phyloP scores from a whole-genome alignment of 805 yeast species.

The Sungouiozyma intestinalis region DNA sequence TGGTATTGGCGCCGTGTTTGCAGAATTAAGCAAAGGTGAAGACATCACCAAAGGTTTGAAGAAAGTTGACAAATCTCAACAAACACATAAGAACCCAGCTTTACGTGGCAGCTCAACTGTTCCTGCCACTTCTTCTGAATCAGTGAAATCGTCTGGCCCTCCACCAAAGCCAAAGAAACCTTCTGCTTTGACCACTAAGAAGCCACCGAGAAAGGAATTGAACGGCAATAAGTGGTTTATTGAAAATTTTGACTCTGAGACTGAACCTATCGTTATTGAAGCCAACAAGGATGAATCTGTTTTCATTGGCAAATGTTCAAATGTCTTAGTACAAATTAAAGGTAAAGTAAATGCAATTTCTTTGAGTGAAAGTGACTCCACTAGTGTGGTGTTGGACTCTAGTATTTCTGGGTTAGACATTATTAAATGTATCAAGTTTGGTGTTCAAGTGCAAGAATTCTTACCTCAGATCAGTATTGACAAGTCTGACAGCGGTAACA shows the following conservation, averaged over 20 bases:
- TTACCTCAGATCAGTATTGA: constrained; percentile 82
- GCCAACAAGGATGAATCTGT: constrained; percentile 82
- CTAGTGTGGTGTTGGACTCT: constrained; percentile 73
- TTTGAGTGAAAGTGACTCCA: constrained; percentile 56
- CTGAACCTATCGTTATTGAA: constrained; percentile 48
- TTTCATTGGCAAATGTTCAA: constrained; percentile 72
- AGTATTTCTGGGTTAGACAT: constrained; percentile 82
- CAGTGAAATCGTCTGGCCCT: constrained; percentile 28
- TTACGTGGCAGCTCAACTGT: constrained; percentile 51
- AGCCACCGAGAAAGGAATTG: constrained; percentile 59
- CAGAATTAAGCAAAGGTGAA: constrained; percentile 82
- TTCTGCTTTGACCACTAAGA: constrained; percentile 39
- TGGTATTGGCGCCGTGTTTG: constrained; percentile 83
- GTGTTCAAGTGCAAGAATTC: constrained; percentile 72
- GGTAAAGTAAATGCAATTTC: constrained; percentile 91
- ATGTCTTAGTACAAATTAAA: constrained; percentile 65
- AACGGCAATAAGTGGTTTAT: constrained; percentile 84
- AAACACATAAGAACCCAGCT: constrained; percentile 87
- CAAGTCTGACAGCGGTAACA: constrained; percentile 75
- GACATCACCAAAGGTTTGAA: constrained; percentile 73
- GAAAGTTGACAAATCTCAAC: constrained; percentile 86
- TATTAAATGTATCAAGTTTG: constrained; percentile 71
- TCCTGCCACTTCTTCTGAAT: constrained; percentile 31
- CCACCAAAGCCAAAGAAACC: constrained; percentile 87
- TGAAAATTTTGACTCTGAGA: constrained; percentile 61